phyloP scores from a whole-genome alignment of 2,329 filamentous ascomycete species.

The Zymoseptoria ardabiliae region DNA sequence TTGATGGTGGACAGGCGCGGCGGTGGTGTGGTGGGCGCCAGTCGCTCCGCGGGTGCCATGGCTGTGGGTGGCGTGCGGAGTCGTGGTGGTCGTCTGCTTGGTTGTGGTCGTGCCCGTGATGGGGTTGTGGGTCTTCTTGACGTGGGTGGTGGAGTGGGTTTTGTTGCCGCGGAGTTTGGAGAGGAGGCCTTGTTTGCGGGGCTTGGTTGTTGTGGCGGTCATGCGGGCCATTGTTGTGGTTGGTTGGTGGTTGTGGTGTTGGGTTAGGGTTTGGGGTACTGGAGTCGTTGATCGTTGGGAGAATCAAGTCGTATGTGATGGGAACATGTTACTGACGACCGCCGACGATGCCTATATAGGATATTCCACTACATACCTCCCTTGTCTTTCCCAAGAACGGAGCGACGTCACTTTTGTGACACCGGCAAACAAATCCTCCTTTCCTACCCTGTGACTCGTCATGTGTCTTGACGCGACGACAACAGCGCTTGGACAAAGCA shows the following conservation, averaged over 20 bases:
- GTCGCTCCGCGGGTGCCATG: slow-evolving; percentile 7
- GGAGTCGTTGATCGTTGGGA: neutral
- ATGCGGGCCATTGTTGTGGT: slow-evolving; percentile 16
- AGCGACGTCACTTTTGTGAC: neutral
- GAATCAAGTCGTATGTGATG: neutral
- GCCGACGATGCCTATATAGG: neutral
- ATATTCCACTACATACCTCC: neutral
- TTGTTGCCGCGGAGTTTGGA: slow-evolving; percentile 43
- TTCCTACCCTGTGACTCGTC: neutral
- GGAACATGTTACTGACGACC: neutral
- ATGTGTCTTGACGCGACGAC: neutral
- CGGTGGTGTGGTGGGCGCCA: slow-evolving; percentile 5
- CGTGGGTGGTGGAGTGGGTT: slow-evolving; percentile 36
- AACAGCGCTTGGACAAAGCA: neutral
- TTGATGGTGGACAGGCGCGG: slow-evolving; percentile 52
- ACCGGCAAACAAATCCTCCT: neutral
- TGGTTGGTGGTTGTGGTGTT: neutral
- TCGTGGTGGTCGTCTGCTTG: slow-evolving; percentile 27
- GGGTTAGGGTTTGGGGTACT: neutral
- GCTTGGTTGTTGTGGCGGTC: slow-evolving; percentile 13
- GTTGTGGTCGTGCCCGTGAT: slow-evolving; percentile 34
- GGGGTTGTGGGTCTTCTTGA: slow-evolving; percentile 36
- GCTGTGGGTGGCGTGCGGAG: slow-evolving; percentile 19
- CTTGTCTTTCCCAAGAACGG: neutral
- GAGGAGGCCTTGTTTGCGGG: slow-evolving; percentile 45